Conservation (phyloP, 768 basidiomycete species). For the Phylloporus arenicola region DNA sequence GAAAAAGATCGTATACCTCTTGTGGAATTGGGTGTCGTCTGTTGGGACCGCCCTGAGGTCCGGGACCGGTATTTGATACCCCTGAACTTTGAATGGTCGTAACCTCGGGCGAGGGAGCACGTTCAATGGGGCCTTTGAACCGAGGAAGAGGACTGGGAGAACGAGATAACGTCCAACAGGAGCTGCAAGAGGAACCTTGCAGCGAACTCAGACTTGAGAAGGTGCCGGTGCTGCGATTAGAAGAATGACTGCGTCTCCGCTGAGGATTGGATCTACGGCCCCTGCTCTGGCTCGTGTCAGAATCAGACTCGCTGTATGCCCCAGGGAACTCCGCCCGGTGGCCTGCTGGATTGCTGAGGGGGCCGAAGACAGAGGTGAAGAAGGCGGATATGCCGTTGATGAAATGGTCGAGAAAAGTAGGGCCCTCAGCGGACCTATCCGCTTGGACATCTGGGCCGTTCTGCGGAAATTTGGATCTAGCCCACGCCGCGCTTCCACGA, state of each 20-base stretch:
- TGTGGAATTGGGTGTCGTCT: constrained; percentile 11
- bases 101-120: constrained; percentile 32
- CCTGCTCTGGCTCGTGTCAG: background rate
- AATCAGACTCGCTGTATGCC: constrained; percentile 15
- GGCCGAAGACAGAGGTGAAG: constrained; percentile 13
- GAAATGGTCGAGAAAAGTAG: constrained; percentile 17
- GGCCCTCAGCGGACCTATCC: background rate
- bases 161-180: constrained; percentile 29
- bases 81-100: background rate
- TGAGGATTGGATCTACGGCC: constrained; percentile 2
- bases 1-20: constrained; percentile 34
- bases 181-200: constrained; percentile 31
- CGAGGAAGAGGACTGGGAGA: constrained; percentile 19
- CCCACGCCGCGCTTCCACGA: constrained; percentile 5
- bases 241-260: constrained; percentile 7
- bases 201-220: constrained; percentile 50
- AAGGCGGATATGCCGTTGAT: constrained; percentile 14
- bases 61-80: background rate
- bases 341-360: constrained; percentile 2
- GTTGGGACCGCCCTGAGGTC: background rate
- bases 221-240: constrained; percentile 29
- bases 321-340: constrained; percentile 15
- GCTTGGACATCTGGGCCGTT: background rate
- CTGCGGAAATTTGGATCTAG: constrained; percentile 14
- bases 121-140: constrained; percentile 24